Conservation (phyloP, 805 yeast species). For the Sugiyamaella floridensis region DNA sequence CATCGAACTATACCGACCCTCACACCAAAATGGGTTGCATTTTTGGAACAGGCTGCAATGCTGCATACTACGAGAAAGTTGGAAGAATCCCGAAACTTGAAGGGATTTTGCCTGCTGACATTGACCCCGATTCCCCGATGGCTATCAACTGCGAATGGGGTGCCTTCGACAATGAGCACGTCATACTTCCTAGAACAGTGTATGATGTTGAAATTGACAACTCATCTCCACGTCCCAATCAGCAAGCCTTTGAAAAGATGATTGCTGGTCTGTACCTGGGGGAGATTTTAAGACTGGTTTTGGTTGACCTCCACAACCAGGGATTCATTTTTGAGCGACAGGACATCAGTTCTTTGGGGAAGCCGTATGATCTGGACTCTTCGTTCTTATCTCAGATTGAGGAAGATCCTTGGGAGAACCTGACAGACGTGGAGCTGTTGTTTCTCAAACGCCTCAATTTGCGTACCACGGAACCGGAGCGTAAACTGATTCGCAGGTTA, state of each 20-base stretch:
- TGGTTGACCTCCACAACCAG: constrained; percentile 61
- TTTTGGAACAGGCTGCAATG: constrained; percentile 96
- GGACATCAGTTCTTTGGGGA: constrained; percentile 54
- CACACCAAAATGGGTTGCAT: constrained; percentile 89
- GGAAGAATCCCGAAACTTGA: constrained; percentile 72
- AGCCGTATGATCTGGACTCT: constrained; percentile 76
- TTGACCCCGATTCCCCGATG: constrained; percentile 63
- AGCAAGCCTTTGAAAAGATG: constrained; percentile 95
- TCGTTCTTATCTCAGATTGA: constrained; percentile 83
- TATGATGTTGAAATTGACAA: constrained; percentile 75
- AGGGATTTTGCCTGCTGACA: constrained; percentile 60
- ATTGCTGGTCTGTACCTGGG: constrained; percentile 95
- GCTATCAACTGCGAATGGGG: constrained; percentile 99
- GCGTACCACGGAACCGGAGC: constrained; percentile 65
- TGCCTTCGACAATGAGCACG: constrained; percentile 88
- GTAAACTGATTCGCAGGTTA: constrained; percentile 71
- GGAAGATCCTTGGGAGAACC: constrained; percentile 80
- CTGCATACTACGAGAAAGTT: constrained; percentile 83
- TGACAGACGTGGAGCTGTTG: constrained; percentile 64
- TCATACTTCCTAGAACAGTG: constrained; percentile 78
- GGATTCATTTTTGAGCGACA: constrained; percentile 65
- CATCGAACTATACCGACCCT: constrained; percentile 86
- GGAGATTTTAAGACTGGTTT: constrained; percentile 74
- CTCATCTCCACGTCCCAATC: constrained; percentile 92
- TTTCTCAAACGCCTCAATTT: constrained; percentile 56